A percentile compares a stretch with the other conserved stretches of the same genome.
phyloP scores from a whole-genome alignment of 1,284 basidiomycete genomes.

The Tylopilus sp. region DNA sequence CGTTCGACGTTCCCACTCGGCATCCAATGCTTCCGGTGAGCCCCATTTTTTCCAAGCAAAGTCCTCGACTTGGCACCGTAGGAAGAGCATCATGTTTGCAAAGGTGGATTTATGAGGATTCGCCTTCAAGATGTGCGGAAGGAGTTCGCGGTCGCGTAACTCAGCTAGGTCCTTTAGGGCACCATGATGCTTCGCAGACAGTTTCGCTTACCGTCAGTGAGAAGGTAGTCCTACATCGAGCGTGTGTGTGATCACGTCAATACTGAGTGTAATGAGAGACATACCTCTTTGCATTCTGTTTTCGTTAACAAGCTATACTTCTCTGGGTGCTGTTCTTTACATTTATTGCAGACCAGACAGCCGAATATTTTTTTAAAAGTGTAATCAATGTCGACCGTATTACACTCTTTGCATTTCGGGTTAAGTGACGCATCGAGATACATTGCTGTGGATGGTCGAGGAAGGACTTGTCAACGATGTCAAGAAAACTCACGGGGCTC shows the following conservation, averaged over 20 bases:
- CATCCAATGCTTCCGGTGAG: conserved; percentile 87
- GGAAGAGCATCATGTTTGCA: conserved; percentile 99
- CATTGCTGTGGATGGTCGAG: conserved; percentile 56
- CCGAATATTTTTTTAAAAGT: conserved; percentile 81
- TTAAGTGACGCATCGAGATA: conserved; percentile 72
- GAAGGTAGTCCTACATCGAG: conserved; percentile 75
- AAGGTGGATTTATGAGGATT: conserved; percentile 98
- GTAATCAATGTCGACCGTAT: conserved; percentile 84
- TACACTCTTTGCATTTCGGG: conserved; percentile 84
- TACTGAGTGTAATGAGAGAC: conserved; percentile 14
- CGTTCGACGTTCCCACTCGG: conserved; percentile 82
- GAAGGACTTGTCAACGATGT: conserved; percentile 7
- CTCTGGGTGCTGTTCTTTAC: conserved; percentile 88
- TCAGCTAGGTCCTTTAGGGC: conserved; percentile 65
- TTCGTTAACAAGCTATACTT: conserved; percentile 96
- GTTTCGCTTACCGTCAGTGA: conserved; percentile 77
- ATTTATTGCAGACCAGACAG: conserved; percentile 86
- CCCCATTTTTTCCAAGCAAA: conserved; percentile 99
- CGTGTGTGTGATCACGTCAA: conserved; percentile 15
- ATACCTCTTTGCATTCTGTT: conserved; percentile 95
- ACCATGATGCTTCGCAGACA: conserved; percentile 1
- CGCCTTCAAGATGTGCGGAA: conserved; percentile 93
- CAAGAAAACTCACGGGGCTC: conserved; percentile 66
- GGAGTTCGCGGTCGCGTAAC: conserved; percentile 86
- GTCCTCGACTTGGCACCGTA: conserved; percentile 92